Conservation (phyloP, 164 flowering plant species). For the Chimonanthus praecox region DNA sequence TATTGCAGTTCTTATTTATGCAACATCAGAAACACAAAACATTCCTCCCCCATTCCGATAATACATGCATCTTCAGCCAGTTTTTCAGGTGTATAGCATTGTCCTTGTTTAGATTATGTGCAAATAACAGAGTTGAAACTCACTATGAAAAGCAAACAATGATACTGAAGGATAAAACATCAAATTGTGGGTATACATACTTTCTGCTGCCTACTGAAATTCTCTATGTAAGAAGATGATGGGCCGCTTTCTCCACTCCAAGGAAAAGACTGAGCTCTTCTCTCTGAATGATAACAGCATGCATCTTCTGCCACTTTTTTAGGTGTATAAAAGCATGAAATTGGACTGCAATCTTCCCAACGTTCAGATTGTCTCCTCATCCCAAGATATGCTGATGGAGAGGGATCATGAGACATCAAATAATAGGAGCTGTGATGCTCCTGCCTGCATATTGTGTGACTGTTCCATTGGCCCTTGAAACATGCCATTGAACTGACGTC, state of each 20-base stretch:
- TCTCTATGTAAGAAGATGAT: slow-evolving; percentile 19
- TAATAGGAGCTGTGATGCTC: slow-evolving; percentile 56
- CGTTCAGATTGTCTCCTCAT: slow-evolving; percentile 24
- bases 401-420: slow-evolving; percentile 41
- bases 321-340: slow-evolving; percentile 20
- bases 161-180: no score
- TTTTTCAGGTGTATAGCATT: no score
- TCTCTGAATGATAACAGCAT: slow-evolving; percentile 24
- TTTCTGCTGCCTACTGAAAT: slow-evolving; percentile 30
- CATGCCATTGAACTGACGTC: slow-evolving; percentile 25
- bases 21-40: no score
- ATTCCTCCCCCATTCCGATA: no score
- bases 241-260: slow-evolving; percentile 16
- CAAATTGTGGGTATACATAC: slow-evolving; percentile 16
- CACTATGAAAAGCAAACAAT: no score
- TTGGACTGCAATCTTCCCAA: slow-evolving; percentile 27
- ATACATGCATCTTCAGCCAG: no score
- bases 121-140: no score
- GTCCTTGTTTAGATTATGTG: no score
- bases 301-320: slow-evolving; percentile 21
- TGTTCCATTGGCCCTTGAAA: slow-evolving; percentile 25
- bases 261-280: slow-evolving; percentile 19
- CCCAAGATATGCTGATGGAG: slow-evolving; percentile 35
- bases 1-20: no score
- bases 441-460: slow-evolving; percentile 44